Conservation (phyloP, 768 basidiomycete species). For the Leccinum rimulosum region DNA sequence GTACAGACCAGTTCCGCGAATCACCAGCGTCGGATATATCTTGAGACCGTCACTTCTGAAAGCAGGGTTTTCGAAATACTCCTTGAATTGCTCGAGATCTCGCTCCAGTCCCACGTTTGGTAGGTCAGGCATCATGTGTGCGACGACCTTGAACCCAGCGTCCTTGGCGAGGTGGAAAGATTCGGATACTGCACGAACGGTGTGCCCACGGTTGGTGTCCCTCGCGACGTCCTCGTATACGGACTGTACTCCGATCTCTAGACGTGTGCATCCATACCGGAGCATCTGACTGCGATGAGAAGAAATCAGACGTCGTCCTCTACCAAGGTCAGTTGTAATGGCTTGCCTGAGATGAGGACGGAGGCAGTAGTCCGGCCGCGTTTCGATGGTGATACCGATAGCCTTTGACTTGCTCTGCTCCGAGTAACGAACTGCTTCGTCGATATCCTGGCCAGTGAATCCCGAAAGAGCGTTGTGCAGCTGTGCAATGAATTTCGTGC, state of each 20-base stretch:
- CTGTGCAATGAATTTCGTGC: slow-evolving; percentile 90
- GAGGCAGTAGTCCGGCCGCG: slow-evolving; percentile 96
- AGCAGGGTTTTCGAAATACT: slow-evolving; percentile 98
- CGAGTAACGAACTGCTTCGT: slow-evolving; percentile 96
- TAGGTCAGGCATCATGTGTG: slow-evolving; percentile 99
- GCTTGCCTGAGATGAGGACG: slow-evolving; percentile 64
- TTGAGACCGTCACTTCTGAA: slow-evolving; percentile 97
- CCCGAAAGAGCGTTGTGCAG: slow-evolving; percentile 96
- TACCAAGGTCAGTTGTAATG: too few relatives aligned
- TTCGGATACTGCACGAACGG: slow-evolving; percentile 94
- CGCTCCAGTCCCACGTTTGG: slow-evolving; percentile 97
- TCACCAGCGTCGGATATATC: slow-evolving; percentile 97
- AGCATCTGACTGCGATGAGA: slow-evolving; percentile 83
- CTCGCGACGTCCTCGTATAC: slow-evolving; percentile 99
- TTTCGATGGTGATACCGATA: slow-evolving; percentile 99
- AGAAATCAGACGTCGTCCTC: too few relatives aligned
- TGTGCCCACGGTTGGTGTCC: slow-evolving; percentile 98
- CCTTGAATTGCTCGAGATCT: slow-evolving; percentile 98
- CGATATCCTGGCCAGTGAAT: slow-evolving; percentile 88
- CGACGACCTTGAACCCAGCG: slow-evolving; percentile 99
- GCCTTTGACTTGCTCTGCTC: slow-evolving; percentile 98
- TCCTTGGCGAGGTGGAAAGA: slow-evolving; percentile 98
- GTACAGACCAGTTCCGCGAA: slow-evolving; percentile 93
- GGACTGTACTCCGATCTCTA: slow-evolving; percentile 98
- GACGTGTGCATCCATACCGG: slow-evolving; percentile 95